Base-by-base conservation (phyloP, 2,329 filamentous ascomycete species). In the Xylariales sp. region DNA sequence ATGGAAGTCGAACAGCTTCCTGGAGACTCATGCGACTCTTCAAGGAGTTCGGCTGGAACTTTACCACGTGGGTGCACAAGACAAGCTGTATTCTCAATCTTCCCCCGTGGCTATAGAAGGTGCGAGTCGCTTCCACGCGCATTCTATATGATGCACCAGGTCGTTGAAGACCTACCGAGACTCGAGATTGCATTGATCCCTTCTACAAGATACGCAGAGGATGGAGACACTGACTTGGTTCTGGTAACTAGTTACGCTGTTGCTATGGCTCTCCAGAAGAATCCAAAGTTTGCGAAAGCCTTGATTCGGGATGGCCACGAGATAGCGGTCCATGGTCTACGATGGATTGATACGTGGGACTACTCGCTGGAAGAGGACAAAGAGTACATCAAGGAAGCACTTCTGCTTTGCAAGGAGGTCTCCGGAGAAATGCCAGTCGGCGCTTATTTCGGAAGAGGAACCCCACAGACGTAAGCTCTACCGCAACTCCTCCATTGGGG, bases 321-420 rank as follows among this genome's bases (percentile, higher is more conserved):
- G 48, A 61, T 68, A 31, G 63, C 60, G 2, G 60, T 61, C 11
- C 66, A 70, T 46, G 66, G 63, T 12, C 58, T 63, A 19, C 47
- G 64, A 34, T 70, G 65, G 66, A 57, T 69, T n/a, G 65, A 68
- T 36, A 63, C 64, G 38, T 63, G 61, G 49, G 51, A 66, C 28
- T 62, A 63, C 47, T 51, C 49, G 7, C 42, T 60, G 1, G 59
- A 65, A 42, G 52, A 63, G 37, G 61, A 66, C 38, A 61, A 63
- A 41, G 59, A 57, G 21, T 64, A 66, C 33, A 64, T 65, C 50
- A 60, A 58, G 43, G 56, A 65, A 40, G 60, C 59, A 14, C 62
- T 63, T 35, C 45, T 58, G 37, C 53, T 60, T 2, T 53, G 65
- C 35, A 48, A 60, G 31, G 54, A 59, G 28, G 54, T 56, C 5